Base-by-base conservation (phyloP, 2,329 filamentous ascomycete genomes). In the Pseudogymnoascus sp. region DNA sequence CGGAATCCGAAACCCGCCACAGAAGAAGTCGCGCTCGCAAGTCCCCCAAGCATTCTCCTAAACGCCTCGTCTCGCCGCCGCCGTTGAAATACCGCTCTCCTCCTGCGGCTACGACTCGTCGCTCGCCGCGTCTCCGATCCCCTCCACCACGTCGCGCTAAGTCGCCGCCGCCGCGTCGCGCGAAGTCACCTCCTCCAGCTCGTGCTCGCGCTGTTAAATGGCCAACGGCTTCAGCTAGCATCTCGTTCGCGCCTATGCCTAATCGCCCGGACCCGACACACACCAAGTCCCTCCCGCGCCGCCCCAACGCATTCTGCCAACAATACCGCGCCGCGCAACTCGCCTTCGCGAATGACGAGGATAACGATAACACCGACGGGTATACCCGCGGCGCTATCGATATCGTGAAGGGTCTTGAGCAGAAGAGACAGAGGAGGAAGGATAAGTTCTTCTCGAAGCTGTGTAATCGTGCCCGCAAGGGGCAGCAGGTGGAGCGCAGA, bases 321-420 rank as follows among this genome's bases (percentile, higher is more conserved):
- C 70, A 72, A 62, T 73, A 74, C 64, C 62, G 66, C 73, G 79
- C 69, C 77, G 80, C 70, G 75, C 81, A 66, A 70, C 73, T 67
- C 75, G 79, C 62, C 71, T 77, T 62, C 67, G 74, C 67, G 63
- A 75, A 78, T 64, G 14, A 18, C 31, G 57, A 60, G 21, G 75
- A 76, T 72, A 69, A 74, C 72, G 66, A 64, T 66, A 67, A 73
- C 69, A 67, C 71, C 61, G 82, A 87, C 61, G 78, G 85, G 45
- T 91, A 95, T 67, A 84, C 91, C 8, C 89, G 95, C 67, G 91
- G 92, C n/a, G 93, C 95, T 37, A 96, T 99, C 69, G 95, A 97
- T 75, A 99, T 97, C 66, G 90, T 97, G 76, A 96, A 96, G 75
- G 95, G 95, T 7, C 83, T 99, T 1, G 95, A 99, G 78, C 88